These are phyloP conservation scores for Acidomyces sp. DNA, from an alignment of 495 filamentous ascomycete species.

Conservation along the genomic window DNA sequence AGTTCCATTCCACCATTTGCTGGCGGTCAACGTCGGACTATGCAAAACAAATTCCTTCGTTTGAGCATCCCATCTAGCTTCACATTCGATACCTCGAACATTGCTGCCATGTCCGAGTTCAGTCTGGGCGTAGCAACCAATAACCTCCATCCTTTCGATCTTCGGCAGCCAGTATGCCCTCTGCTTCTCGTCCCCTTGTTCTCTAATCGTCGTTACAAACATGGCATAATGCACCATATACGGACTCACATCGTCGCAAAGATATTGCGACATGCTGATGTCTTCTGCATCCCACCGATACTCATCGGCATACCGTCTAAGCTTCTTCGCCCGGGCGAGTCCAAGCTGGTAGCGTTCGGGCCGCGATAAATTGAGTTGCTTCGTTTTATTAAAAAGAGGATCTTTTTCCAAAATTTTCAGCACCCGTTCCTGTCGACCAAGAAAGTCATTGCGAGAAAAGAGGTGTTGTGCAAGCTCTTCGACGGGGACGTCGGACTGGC, in stretches of 20 bases:
- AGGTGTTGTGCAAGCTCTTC: constrained; percentile 33
- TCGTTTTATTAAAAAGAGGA: constrained; percentile 32
- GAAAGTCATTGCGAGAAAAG: constrained; percentile 30
- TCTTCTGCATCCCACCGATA: constrained; percentile 33
- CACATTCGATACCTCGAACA: constrained; percentile 35
- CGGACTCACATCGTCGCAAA: constrained; percentile 37
- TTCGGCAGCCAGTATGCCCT: constrained; percentile 34
- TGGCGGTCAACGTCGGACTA: constrained; percentile 36
- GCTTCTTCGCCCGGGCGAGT: constrained; percentile 35
- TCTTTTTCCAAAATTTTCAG: constrained; percentile 29
- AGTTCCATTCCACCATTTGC: constrained; percentile 41
- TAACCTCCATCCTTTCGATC: constrained; percentile 33
- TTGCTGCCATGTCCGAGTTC: constrained; percentile 40
- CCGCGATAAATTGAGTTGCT: constrained; percentile 35
- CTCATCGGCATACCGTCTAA: constrained; percentile 31
- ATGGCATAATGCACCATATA: constrained; percentile 30
- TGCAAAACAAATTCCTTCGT: constrained; percentile 36
- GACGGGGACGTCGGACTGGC: constrained; percentile 27
- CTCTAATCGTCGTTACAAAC: constrained; percentile 31
- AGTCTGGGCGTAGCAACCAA: constrained; percentile 34
- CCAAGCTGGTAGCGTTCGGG: constrained; percentile 36
- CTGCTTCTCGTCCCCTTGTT: constrained; percentile 36
- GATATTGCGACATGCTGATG: constrained; percentile 35
- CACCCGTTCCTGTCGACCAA: constrained; percentile 33
- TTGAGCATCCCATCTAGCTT: constrained; percentile 32